phyloP scores from a whole-genome alignment of 164 flowering plant genomes.

The Kingdonia uniflora region DNA sequence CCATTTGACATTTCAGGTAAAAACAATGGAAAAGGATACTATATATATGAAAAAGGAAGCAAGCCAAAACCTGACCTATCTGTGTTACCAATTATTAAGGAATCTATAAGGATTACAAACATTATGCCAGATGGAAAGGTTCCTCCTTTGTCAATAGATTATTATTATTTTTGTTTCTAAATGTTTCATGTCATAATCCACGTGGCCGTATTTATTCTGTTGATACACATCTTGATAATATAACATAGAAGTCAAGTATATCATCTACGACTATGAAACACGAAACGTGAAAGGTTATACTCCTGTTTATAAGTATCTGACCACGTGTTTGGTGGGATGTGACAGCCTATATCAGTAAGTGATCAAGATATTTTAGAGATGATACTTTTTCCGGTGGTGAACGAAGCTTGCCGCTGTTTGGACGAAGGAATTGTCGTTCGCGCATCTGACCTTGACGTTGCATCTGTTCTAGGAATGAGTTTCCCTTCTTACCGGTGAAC shows the following conservation, averaged over 20 bases:
- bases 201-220: no score
- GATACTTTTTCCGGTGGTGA: conserved; percentile 91
- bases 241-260: no score
- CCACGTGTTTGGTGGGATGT: conserved; percentile 4
- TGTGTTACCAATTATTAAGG: conserved; percentile 67
- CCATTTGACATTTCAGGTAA: conserved; percentile 44
- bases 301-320: no score
- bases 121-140: conserved; percentile 93
- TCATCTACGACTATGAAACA: no score
- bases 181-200: no score
- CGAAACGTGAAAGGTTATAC: no score
- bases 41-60: conserved; percentile 81
- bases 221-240: no score
- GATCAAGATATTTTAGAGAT: conserved; percentile 87
- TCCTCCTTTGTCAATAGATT: not conserved
- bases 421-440: conserved; percentile 81
- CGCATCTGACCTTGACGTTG: conserved; percentile 87
- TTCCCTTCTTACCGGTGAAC: conserved; percentile 88
- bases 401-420: conserved; percentile 87
- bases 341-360: conserved; percentile 62
- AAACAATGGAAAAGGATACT: conserved; percentile 87
- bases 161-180: no score
- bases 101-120: conserved; percentile 50
- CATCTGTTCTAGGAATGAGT: conserved; percentile 95
- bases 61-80: conserved; percentile 80